Conservation (phyloP, 2,329 filamentous ascomycete species). For the Ophiosphaerella narmari region DNA sequence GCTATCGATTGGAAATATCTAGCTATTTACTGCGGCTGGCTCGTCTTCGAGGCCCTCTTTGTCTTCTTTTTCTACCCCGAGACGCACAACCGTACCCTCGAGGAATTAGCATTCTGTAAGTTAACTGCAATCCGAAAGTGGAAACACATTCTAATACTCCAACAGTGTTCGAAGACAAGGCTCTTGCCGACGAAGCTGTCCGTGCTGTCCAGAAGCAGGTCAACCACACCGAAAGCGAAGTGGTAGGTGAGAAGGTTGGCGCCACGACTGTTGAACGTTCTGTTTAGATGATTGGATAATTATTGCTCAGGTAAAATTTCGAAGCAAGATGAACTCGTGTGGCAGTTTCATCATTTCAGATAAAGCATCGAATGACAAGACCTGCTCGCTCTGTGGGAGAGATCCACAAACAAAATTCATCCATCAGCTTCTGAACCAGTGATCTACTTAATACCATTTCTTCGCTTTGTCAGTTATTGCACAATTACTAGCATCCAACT, state of each 20-base stretch:
- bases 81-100: slow-evolving; percentile 58
- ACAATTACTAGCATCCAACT: no score
- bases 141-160: slow-evolving; percentile 7
- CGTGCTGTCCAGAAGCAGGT: slow-evolving; percentile 43
- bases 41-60: slow-evolving; percentile 58
- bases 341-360: no score
- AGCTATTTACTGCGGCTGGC: slow-evolving; percentile 61
- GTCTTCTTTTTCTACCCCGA: slow-evolving; percentile 67
- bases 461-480: no score
- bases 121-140: neutral
- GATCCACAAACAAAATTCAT: no score
- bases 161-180: slow-evolving; percentile 44
- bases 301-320: no score
- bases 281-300: slow-evolving; percentile 6
- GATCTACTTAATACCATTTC: no score
- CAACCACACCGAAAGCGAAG: slow-evolving; percentile 22
- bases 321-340: no score
- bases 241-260: slow-evolving; percentile 16
- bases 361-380: no score
- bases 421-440: no score
- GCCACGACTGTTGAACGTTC: slow-evolving; percentile 25
- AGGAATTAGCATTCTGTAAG: slow-evolving; percentile 63
- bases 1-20: slow-evolving; percentile 61
- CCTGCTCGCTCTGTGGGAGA: no score
- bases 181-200: slow-evolving; percentile 37